Base-by-base conservation (phyloP, 1,284 basidiomycete genomes). In the Sporisorium reilianum region DNA sequence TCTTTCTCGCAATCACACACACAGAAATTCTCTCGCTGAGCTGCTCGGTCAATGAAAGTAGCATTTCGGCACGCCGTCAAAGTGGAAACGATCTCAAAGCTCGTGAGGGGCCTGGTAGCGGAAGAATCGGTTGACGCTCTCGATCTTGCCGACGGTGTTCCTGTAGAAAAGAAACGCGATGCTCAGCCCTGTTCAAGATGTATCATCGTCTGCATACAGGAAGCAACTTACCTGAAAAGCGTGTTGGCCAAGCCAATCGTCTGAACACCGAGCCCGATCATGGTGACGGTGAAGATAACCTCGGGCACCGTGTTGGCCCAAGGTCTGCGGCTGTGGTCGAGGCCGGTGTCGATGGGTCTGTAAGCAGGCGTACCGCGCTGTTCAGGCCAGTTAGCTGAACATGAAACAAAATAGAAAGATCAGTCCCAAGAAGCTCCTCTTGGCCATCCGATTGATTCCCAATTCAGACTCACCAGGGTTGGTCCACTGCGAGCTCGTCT, bases 261-360 rank as follows among this genome's bases (percentile, higher is more conserved):
- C 40, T 62, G 60, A 2, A 62, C 60, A 6, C 60, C 60, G 14
- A 62, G 16, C 7, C 60, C 60, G 28, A 62, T 62, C 60, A 62
- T 62, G 7, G 60, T 52, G 0, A 55, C 34, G 8, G 53, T 51
- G 18, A 62, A 62, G n/a, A 62, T 28, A 22, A 23, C 42, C 32
- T 62, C 60, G n/a, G 60, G 52, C 7, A 55, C 25, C 11, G 48
- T 52, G 48, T 55, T 62, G 26, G 60, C 60, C 60, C 60, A 62
- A 11, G 60, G 60, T 14, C 60, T 23, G 5, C 60, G 23, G 9
- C 14, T 25, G 40, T 36, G 41, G 22, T 62, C 53, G 18, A 55
- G 12, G 14, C 51, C 11, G 18, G 20, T 40, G 32, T 62, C 60
- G 40, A 62, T 55, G 9, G 60, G 60, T 26, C 60, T 30, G 41